Percentiles rank a stretch among this genome's conserved stretches.
These are phyloP conservation scores for Rhinocladiella mackenziei DNA, from an alignment of 2,329 filamentous ascomycete genomes.

Conservation along the genomic window DNA sequence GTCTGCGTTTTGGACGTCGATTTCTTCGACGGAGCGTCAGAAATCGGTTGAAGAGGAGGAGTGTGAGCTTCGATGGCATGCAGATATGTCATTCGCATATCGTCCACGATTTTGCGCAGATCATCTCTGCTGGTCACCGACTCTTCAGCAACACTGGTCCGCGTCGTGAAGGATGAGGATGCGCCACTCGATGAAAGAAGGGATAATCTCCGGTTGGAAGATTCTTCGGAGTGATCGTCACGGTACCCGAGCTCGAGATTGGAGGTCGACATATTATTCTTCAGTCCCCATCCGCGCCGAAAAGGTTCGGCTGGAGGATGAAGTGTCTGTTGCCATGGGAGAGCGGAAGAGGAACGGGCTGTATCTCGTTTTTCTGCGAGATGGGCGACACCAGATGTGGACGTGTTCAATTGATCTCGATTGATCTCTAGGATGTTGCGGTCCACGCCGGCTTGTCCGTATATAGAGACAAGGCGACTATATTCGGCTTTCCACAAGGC, in stretches of 20 bases:
- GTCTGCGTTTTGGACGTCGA: conserved; percentile 20
- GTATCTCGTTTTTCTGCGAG: neutral
- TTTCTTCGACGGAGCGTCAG: conserved; percentile 10
- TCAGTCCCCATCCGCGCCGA: conserved; percentile 1
- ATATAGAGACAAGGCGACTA: conserved; percentile 26
- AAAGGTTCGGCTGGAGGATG: neutral
- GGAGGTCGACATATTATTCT: conserved; percentile 7
- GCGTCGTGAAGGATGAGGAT: conserved; percentile 25
- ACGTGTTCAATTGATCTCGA: conserved; percentile 1
- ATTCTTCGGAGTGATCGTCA: conserved; percentile 25
- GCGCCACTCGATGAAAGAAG: conserved; percentile 23
- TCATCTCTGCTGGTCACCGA: conserved; percentile 25
- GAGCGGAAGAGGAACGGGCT: conserved; percentile 15
- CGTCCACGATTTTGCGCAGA: conserved; percentile 28
- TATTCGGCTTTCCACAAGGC: conserved; percentile 30
- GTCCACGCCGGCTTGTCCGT: conserved; percentile 19
- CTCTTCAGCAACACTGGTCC: conserved; percentile 27
- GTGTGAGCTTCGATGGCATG: conserved; percentile 27
- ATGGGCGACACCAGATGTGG: neutral
- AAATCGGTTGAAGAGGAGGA: conserved; percentile 10
- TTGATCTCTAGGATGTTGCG: conserved; percentile 11
- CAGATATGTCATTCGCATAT: conserved; percentile 29
- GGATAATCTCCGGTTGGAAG: conserved; percentile 24
- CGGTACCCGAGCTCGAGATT: conserved; percentile 15
- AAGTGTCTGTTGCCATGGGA: conserved; percentile 8